Evolutionary conservation across 768 basidiomycete species (phyloP), one percentile per base, ranked within the genome.

Genomic region (Lactarius hatsudake): DNA sequence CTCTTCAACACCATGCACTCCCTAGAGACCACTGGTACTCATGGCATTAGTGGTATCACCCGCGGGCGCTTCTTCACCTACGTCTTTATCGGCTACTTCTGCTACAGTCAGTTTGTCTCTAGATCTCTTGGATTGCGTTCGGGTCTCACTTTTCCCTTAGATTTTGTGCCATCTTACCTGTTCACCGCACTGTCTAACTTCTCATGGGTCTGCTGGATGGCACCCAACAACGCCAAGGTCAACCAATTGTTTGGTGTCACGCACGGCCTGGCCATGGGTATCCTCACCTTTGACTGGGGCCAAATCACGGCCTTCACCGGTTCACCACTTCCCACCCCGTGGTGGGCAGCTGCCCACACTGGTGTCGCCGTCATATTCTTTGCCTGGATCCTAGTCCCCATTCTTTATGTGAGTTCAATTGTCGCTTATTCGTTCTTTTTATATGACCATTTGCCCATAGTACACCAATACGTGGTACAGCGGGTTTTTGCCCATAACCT

Each of bases 281-380:
- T 90, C 64, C 75, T 98, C 66, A 96, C 94, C 1, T 97, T 97
- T 75, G 96, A 98, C 77, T 98, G 96, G 96, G 83, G 77, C 13
- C 84, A 91, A 73, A 86, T 91, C 59, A 71, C 83, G 13, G 58
- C 61, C 17, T 91, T 84, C 82, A 83, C 87, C 63, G 85, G 83
- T 6, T 86, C 86, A 38, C 90, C 91, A 20, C 66, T 67, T 26
- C 20, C 57, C 15, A 36, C 42, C 2, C 66, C 66, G 6, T 67
- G 96, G 96, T 98, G 96, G 96, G 95, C 95, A 3, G 85, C 93
- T 75, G 91, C 89, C 26, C 94, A 98, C 75, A 71, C 81, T 40
- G 94, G 93, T 8, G 96, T 98, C 77, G 85, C 94, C 43, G 55
- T 96, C 30, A 91, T 94, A 78, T 96, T 88, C 76, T 98, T 95